These are phyloP conservation scores for Coemansia sp. DNA, from an alignment of 192 early-diverging fungal genomes.

Conservation along the genomic window DNA sequence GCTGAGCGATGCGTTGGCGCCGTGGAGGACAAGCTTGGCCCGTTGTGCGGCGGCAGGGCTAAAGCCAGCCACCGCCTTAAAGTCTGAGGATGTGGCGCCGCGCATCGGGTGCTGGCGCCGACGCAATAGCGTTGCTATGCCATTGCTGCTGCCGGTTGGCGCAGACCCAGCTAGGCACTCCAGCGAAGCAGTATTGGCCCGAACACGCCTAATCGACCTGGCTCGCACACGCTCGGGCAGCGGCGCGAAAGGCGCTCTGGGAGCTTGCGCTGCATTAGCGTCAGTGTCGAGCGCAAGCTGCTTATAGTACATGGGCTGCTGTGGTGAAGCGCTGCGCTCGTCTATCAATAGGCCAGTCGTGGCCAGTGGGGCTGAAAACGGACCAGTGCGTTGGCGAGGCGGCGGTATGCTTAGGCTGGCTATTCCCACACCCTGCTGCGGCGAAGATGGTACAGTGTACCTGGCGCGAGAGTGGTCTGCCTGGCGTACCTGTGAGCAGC, in stretches of 20 bases:
- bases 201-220: constrained; percentile 37
- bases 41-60: constrained; percentile 50
- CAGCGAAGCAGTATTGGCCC: constrained; percentile 47
- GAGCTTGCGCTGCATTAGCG: background rate
- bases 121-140: constrained; percentile 36
- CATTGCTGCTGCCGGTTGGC: constrained; percentile 6
- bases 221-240: constrained; percentile 19
- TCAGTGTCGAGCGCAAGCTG: constrained; percentile 14
- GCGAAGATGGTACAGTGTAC: background rate
- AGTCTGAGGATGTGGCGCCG: constrained; percentile 38
- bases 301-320: constrained; percentile 37
- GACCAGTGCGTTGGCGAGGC: constrained; percentile 8
- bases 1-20: constrained; percentile 36
- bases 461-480: background rate
- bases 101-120: constrained; percentile 47
- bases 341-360: background rate
- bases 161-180: constrained; percentile 29
- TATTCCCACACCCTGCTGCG: background rate
- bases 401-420: constrained; percentile 35
- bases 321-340: background rate
- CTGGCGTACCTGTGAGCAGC: background rate
- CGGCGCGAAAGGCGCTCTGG: constrained; percentile 10
- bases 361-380: constrained; percentile 38
- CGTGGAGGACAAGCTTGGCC: constrained; percentile 31
- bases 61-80: constrained; percentile 46